These are phyloP conservation scores for Erodium maritimum DNA, from an alignment of 345 rosid species.

Conservation along the genomic window DNA sequence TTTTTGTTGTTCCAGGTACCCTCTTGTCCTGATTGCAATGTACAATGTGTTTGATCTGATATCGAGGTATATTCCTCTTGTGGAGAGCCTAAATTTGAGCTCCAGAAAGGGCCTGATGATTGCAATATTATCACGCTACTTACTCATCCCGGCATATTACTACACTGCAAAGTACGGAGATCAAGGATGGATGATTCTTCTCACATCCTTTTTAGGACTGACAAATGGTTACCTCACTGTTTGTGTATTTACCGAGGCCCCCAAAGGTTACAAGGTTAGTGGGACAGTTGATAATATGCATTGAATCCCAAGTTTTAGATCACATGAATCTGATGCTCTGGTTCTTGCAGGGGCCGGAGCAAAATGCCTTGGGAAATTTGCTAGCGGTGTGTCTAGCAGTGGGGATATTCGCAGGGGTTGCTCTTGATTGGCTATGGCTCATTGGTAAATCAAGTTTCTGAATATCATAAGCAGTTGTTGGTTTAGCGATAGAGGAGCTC, in stretches of 20 bases:
- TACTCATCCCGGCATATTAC: conserved; percentile 1
- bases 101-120: background rate
- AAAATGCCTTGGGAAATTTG: conserved; percentile 19
- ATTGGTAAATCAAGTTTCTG: conserved; percentile 26
- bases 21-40: background rate
- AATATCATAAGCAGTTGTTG: too few species aligned
- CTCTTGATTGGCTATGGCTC: conserved; percentile 83
- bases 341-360: conserved; percentile 71
- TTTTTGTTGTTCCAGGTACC: background rate
- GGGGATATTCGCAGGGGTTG: conserved; percentile 60
- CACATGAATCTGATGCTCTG: too few species aligned
- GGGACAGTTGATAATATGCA: too few species aligned
- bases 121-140: background rate
- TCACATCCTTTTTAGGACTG: too few species aligned
- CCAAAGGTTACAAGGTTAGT: conserved; percentile 30
- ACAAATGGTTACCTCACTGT: too few species aligned
- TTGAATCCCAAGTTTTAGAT: too few species aligned
- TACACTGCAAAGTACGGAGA: background rate
- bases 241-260: too few species aligned
- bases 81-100: background rate
- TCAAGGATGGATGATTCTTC: background rate
- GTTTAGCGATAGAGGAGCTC: too few species aligned
- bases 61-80: background rate
- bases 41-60: background rate
- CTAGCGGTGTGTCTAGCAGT: conserved; percentile 50